Evolutionary conservation across 352 stramenopile species (phyloP).

Genomic region (Phytophthora syringae): DNA sequence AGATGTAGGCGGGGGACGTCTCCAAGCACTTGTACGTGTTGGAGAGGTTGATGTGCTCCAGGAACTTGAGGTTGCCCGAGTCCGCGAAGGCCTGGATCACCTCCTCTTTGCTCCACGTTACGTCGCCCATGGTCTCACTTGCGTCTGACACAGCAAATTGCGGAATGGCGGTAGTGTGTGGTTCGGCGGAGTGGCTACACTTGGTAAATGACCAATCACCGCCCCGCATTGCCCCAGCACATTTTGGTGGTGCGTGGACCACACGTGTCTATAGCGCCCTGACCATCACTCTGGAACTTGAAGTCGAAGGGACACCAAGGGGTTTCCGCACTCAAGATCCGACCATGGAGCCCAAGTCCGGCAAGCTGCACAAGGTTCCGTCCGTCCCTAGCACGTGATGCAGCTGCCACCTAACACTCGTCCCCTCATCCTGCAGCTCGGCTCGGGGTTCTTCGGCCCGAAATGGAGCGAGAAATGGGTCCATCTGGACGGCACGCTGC

Average conservation of each 20-base stretch:
- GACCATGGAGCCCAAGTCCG: conserved; percentile 65
- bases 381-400: neutral
- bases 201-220: too few species aligned
- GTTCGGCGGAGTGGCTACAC: conserved; percentile 29
- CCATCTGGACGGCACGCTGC: conserved; percentile 66
- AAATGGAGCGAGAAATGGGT: conserved; percentile 89
- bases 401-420: neutral
- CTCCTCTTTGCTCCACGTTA: conserved; percentile 53
- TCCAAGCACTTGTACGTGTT: conserved; percentile 65
- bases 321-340: conserved; percentile 15
- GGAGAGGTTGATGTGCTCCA: conserved; percentile 78
- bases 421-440: conserved; percentile 39
- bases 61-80: conserved; percentile 68
- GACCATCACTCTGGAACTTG: conserved; percentile 13
- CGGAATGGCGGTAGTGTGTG: conserved; percentile 29
- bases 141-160: conserved; percentile 5
- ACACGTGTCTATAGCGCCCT: conserved; percentile 11
- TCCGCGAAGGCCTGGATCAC: conserved; percentile 59
- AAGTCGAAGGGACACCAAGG: conserved; percentile 17
- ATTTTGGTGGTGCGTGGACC: conserved; percentile 17
- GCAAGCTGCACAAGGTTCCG: conserved; percentile 69
- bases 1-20: conserved; percentile 50
- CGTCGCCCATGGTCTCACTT: conserved; percentile 41
- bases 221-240: conserved; percentile 14
- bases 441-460: conserved; percentile 58